Conservation (phyloP, 2,329 filamentous ascomycete genomes). For the Sclerotinia sclerotiorum region DNA sequence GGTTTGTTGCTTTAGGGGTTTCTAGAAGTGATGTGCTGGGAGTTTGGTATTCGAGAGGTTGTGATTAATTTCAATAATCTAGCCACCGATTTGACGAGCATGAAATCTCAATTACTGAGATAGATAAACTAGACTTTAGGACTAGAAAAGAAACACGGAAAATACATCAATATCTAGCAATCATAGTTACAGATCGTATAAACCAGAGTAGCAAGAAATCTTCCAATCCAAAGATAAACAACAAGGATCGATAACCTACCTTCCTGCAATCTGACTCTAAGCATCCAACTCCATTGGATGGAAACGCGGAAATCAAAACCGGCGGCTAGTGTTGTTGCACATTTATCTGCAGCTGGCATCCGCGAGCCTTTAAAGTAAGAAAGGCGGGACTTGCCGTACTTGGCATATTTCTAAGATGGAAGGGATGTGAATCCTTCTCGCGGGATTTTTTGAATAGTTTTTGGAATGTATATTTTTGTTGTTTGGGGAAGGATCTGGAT, state of each 20-base stretch:
- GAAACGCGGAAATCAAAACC: not conserved
- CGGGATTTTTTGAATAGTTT: no score
- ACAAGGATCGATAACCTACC: not conserved
- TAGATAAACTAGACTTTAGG: not conserved
- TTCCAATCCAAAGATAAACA: not conserved
- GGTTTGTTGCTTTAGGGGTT: not conserved
- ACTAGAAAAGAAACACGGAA: not conserved
- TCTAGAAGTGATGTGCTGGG: not conserved
- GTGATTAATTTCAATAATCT: not conserved
- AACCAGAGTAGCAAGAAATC: not conserved
- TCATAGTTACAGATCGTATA: fast-evolving
- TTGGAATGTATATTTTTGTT: no score
- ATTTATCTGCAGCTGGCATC: not conserved
- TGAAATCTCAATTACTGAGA: not conserved
- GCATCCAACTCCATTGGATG: not conserved
- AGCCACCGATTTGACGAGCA: not conserved
- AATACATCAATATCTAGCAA: not conserved
- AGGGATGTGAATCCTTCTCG: no score
- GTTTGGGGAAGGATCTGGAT: no score
- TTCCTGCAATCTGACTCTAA: not conserved
- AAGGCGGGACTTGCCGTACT: no score
- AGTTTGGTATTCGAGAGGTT: not conserved
- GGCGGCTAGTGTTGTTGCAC: not conserved
- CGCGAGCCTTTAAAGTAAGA: not conserved
- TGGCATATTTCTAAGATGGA: no score